phyloP scores from a whole-genome alignment of 257 asterid genomes.

The Solanum paucissectum region DNA sequence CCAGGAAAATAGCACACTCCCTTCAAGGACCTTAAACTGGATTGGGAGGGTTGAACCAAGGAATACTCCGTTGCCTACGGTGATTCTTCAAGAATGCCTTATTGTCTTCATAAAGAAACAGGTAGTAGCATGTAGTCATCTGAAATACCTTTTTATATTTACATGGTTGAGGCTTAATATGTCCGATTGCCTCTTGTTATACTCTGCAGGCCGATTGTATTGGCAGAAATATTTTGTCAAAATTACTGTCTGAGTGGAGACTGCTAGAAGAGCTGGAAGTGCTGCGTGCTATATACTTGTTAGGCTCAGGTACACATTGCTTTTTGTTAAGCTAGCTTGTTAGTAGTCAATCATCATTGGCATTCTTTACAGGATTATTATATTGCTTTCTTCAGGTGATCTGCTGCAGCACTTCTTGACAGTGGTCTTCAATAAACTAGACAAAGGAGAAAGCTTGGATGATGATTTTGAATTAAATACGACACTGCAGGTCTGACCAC shows the following conservation, averaged over 20 bases:
- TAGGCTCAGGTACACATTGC: constrained; percentile 71
- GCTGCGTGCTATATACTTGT: constrained; percentile 84
- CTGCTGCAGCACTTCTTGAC: constrained; percentile 84
- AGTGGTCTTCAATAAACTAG: constrained; percentile 73
- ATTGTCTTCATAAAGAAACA: constrained; percentile 66
- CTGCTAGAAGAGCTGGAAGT: constrained; percentile 84
- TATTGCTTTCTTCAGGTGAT: constrained; percentile 59
- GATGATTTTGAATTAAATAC: constrained; percentile 97
- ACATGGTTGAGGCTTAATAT: background rate
- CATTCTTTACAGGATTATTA: background rate
- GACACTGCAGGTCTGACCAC: constrained; percentile 56
- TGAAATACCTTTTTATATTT: background rate
- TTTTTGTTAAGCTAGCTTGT: background rate
- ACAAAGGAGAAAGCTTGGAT: constrained; percentile 82
- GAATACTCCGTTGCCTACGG: constrained; percentile 63
- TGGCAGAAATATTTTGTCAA: constrained; percentile 77
- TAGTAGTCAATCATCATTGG: background rate
- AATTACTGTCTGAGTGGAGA: constrained; percentile 76
- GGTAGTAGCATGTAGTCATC: constrained; percentile 21
- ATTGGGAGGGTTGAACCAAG: constrained; percentile 51
- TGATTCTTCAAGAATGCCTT: constrained; percentile 87
- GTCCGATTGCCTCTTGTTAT: constrained; percentile 3
- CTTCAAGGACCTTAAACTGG: constrained; percentile 73
- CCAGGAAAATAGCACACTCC: constrained; percentile 82
- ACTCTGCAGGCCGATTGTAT: constrained; percentile 72